A percentile compares a stretch with the other conserved stretches of the same genome.
Conservation (phyloP, 306 rosid species). For the Castanospermum australe region DNA sequence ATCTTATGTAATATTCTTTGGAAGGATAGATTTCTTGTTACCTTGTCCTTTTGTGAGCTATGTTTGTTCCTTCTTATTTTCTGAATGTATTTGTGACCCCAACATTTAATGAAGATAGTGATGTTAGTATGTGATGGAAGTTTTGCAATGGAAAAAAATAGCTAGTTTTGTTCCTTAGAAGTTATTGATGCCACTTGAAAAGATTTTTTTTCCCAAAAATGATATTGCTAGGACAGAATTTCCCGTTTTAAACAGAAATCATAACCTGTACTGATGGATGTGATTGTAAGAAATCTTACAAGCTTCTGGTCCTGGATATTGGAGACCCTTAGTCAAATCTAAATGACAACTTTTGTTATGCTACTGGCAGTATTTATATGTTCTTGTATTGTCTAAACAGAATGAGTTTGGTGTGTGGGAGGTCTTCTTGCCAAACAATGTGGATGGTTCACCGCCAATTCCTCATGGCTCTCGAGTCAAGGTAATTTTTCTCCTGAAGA, state of each 20-base stretch:
- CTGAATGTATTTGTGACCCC: background rate
- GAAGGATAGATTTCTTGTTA: background rate
- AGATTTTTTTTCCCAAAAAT: background rate
- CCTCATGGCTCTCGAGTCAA: conserved; percentile 99
- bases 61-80: background rate
- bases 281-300: background rate
- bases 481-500: conserved; percentile 46
- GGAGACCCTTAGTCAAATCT: conserved; percentile 22
- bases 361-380: conserved; percentile 8
- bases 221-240: background rate
- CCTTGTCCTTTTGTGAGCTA: background rate
- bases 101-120: background rate
- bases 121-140: background rate
- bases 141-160: background rate
- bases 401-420: conserved; percentile 99
- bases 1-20: background rate
- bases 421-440: conserved; percentile 94
- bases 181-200: background rate
- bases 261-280: background rate
- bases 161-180: background rate
- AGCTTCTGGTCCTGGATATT: conserved; percentile 2
- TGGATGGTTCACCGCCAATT: conserved; percentile 83
- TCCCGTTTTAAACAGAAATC: background rate
- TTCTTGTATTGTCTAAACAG: conserved; percentile 50
- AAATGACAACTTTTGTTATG: conserved; percentile 4